Evolutionary conservation across 2,329 filamentous ascomycete species (phyloP).

Genomic region (Colletotrichum spaethianum): DNA sequence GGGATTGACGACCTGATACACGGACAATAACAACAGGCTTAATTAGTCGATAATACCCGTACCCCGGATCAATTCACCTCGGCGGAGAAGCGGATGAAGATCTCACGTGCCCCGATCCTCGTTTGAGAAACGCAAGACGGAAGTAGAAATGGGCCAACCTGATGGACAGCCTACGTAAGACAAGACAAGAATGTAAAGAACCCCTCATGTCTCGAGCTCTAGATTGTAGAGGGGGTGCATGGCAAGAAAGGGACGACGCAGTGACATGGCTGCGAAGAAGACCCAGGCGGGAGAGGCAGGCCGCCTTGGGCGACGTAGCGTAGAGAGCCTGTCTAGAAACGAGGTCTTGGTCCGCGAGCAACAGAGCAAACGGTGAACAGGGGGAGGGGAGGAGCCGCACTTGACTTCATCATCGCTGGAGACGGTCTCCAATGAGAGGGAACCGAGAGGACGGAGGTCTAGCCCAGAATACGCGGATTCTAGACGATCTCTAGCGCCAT

Average conservation of each 20-base stretch:
- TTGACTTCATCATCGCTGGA: slow-evolving; percentile 36
- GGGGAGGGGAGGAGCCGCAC: slow-evolving; percentile 18
- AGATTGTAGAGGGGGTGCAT: neutral
- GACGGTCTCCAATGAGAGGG: slow-evolving; percentile 28
- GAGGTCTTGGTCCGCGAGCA: slow-evolving; percentile 5
- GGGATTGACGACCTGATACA: neutral
- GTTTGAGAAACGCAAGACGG: neutral
- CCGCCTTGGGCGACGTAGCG: slow-evolving; percentile 36
- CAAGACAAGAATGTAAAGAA: neutral
- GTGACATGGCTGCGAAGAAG: neutral
- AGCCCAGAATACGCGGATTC: slow-evolving; percentile 34
- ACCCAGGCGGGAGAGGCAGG: neutral
- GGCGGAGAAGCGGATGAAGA: neutral
- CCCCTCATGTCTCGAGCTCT: neutral
- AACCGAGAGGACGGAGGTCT: slow-evolving; percentile 16
- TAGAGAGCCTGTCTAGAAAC: slow-evolving; percentile 1
- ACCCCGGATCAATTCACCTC: neutral
- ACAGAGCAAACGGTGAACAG: neutral
- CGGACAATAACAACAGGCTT: slow-evolving; percentile 2
- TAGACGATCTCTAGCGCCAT: slow-evolving; percentile 34
- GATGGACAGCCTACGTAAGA: neutral
- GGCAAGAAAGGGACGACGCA: neutral
- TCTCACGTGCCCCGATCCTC: neutral
- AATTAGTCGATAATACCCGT: neutral
- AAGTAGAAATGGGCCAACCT: neutral